Evolutionary conservation across 805 yeast genomes (phyloP), one percentile per base, ranked within the genome.

Genomic region (Starmera caribaea): DNA sequence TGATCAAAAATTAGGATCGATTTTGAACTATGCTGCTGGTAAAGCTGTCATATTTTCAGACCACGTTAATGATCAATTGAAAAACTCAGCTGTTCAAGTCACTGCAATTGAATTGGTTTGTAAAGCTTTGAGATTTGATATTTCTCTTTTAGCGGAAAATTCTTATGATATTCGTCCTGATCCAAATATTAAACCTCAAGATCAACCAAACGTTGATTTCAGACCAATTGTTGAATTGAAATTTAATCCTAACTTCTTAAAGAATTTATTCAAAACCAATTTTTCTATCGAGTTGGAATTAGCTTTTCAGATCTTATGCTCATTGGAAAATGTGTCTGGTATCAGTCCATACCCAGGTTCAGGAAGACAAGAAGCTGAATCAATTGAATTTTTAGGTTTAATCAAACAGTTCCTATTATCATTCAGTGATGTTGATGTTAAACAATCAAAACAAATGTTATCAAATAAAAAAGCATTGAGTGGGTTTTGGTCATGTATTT

Each of bases 401-500:
- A 44, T 64, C n/a, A 55, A 64, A 15, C 53, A 55, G 14, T 52
- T 68, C 28, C 51, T 71, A 16, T 50, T 56, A n/a, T 65, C 59
- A 39, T 59, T 69, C 34, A 52, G 65, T 14, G 74, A 70, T 41
- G 54, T 65, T 36, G 61, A 62, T 12, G 55, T 66, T 1, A 45
- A 50, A 10, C 58, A 60, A 35, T 50, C 68, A 34, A 62, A 65
- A 30, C 43, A 49, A 27, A 58, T 76, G n/a, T 48, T 77, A 5
- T 47, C 55, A 0, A 61, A 68, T 44, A 50, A 58, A n/a, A 56
- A 59, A 3, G 69, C 77, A 5, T 63, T 81, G 36, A 54, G 57
- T n/a, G 82, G 89, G 0, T 69, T 83, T 41, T 82, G 94, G 85
- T 70, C 87, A 1, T 77, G 85, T 53, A 62, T 85, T 3, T 74